Base-by-base conservation (phyloP, 1,284 basidiomycete genomes). In the Ganoderma multipileum region DNA sequence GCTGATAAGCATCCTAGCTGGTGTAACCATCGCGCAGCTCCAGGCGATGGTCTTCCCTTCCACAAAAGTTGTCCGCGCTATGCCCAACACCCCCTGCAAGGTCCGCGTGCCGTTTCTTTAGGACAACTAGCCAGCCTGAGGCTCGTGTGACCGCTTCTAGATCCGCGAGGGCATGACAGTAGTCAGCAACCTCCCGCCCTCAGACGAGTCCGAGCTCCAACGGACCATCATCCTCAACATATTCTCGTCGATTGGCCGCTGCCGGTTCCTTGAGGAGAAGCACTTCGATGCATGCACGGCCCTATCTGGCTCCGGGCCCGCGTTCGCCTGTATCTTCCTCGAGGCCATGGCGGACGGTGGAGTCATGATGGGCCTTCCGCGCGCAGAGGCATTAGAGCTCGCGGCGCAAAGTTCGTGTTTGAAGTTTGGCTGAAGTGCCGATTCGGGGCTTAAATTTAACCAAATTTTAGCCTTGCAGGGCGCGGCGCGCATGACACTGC, bases 311-410 rank as follows among this genome's bases (percentile, higher is more conserved):
- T 96, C 95, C 11, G 98, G 98, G 0, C 98, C 98, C 39, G 98
- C 98, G 0, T 99, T 99, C 80, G 96, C 95, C 1, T 96, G 95
- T 73, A 91, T 99, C 60, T 97, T 99, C 76, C 86, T 99, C 69
- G 98, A 99, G 81, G 97, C 98, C 0, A 98, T 99, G 96, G 93
- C 96, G 2, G 98, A 99, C 81, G 98, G 98, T 41, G 98, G 96
- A 39, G 98, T 99, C 55, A 99, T 99, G 98, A 99, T 99, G 98
- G 98, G 98, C 36, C 84, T 99, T 59, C 98, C 98, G 2, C 86
- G 98, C 70, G 88, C 91, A 0, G 97, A 99, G 80, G 97, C 98
- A 5, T 81, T 99, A 47, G 98, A 99, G 79, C 83, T 99, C 64
- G 97, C 98, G 58, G 93, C 97, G 61, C 98, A 99, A 82, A 97